Evolutionary conservation across 2,329 filamentous ascomycete genomes (phyloP), one percentile per base, ranked within the genome.

Genomic region (Escovopsis weberi): DNA sequence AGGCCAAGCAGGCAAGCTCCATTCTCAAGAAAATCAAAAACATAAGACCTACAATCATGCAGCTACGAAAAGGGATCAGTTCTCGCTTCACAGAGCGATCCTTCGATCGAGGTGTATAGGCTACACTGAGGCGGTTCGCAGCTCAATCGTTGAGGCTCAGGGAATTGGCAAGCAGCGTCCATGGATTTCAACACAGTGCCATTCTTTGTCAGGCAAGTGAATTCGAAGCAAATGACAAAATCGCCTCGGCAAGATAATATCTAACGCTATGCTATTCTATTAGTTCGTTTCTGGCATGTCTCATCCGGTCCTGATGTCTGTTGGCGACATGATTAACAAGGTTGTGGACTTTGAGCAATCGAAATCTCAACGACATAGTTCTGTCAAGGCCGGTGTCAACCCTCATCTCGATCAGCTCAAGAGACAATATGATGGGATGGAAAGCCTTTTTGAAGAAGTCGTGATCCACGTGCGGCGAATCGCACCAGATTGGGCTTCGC

Each of bases 301-400:
- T 40, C 66, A 69, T 19, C 60, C 64, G 19, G 66, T 71, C 6
- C 61, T 94, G 3, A 71, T 78, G 28, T 66, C 71, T 10, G 66
- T 94, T 33, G 85, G 85, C 5, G 72, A 77, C 42, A 67, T 78
- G 44, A 82, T 96, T 41, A 74, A 75, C 36, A 74, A 80, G 42
- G 82, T 79, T 12, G 74, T 94, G 39, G 86, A 95, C 55, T 88
- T 95, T 51, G 74, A 87, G 30, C 72, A 77, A 45, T 89, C 85
- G 0, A 76, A 77, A 43, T 70, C 79, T 39, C 75, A 82, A 48
- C 74, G 76, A 43, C 78, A 83, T 23, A 84, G 82, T 1, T 78
- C 85, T 2, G 79, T 98, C 11, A 75, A 74, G 40, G 61, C 72
- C 18, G 84, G 85, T 0, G 63, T 94, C 12, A 81, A 91, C 54